phyloP scores from a whole-genome alignment of 192 early-diverging fungal genomes.

The Coemansia sp. region DNA sequence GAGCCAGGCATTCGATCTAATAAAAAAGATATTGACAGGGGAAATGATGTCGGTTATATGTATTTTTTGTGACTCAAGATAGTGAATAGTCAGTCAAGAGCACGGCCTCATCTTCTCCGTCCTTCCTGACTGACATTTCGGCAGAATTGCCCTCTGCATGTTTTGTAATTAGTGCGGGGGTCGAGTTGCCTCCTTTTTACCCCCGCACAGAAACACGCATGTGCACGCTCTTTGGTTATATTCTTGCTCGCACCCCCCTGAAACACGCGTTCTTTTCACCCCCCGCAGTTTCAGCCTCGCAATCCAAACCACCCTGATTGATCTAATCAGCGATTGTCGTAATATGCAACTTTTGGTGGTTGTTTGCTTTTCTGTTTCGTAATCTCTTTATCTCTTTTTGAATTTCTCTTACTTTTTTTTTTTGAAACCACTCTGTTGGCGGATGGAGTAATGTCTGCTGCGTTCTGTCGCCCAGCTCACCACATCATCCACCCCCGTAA shows the following conservation, averaged over 20 bases:
- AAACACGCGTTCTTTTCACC: not conserved
- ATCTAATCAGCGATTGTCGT: not conserved
- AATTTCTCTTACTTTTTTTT: not conserved
- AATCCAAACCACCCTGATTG: not conserved
- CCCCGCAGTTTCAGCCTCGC: not conserved
- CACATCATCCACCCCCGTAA: not conserved
- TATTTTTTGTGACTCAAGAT: not conserved
- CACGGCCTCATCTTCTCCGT: not conserved
- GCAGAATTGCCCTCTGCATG: not conserved
- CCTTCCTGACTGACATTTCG: not conserved
- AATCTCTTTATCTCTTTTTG: not conserved
- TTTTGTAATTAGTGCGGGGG: not conserved
- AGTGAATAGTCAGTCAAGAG: not conserved
- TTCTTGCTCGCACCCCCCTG: not conserved
- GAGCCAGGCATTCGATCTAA: constrained; percentile 27
- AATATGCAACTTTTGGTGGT: not conserved
- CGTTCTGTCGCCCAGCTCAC: constrained; percentile 6
- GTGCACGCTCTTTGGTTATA: not conserved
- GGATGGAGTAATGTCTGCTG: constrained; percentile 12
- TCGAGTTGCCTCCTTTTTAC: not conserved
- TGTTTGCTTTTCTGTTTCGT: not conserved
- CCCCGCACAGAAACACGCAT: not conserved
- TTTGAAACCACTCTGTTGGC: not conserved
- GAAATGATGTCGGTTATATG: not conserved
- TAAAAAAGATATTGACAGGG: not conserved